Evolutionary conservation across 169 alveolate species (phyloP), one percentile per base, ranked within the genome.

Genomic region (Pseudocohnilembus persalinus): DNA sequence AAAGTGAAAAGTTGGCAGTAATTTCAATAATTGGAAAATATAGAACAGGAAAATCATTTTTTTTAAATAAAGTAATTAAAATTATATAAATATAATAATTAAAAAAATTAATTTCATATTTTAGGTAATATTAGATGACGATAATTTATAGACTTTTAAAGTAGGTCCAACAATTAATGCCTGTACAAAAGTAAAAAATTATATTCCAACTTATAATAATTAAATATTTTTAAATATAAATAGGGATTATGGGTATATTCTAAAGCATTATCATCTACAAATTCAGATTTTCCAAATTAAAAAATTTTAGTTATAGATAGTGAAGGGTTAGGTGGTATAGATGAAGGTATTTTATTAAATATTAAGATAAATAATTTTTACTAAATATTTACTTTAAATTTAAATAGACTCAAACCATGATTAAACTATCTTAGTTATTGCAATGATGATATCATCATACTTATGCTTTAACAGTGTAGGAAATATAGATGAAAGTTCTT

Each of bases 251-350:
- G 97, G 97, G 88, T 93, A 34, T 91, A 94, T 92, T 88, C 89
- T 1, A 92, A 93, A 34, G 90, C 90, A 16, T 77, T 93, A 31
- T 90, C 88, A 64, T 82, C 85, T 31, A 90, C 84, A 32, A 84
- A 88, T 35, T 82, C 77, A 72, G 85, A 73, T 77, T 92, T 89
- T n/a, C n/a, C n/a, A 34, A 86, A 92, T 31, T 63, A 88, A 34
- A 91, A 91, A 31, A 90, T 89, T 29, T 80, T 91, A 73, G 83
- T 93, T 73, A 89, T 93, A 80, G 97, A 93, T 81, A 89, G 92
- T 73, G 97, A 93, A 85, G 97, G 97, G 1, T 84, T 93, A 26
- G 97, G 97, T 31, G 95, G 94, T n/a, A 90, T 91, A 74, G 94
- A 91, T 80, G 94, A 93, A 83, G 95, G 90, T 86, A 87, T n/a